Base-by-base conservation (phyloP, 176 grass and related monocot species). In the Juncus inflexus region DNA sequence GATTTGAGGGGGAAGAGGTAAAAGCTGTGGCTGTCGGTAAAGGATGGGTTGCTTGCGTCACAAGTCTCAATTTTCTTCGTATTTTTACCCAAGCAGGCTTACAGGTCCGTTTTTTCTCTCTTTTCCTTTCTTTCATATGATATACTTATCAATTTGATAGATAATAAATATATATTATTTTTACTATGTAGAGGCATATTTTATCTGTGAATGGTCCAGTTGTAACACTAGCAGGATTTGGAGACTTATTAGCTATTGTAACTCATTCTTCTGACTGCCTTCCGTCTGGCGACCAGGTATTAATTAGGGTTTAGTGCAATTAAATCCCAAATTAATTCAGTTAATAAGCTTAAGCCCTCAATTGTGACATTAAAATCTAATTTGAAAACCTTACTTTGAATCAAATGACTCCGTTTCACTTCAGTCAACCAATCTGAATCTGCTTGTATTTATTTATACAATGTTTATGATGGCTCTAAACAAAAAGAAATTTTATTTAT, bases 241-340 rank as follows among this genome's bases (percentile, higher is more conserved):
- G 67, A 67, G 80, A 97, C 70, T 74, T 76, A 58, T 77, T 97
- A 67, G 87, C 92, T 55, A 66, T 97, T 73, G 85, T 97, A 39
- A 81, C 82, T 38, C 92, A 97, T 89, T 79, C 84, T 86, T 97
- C 92, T 55, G 84, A 86, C 65, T 88, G 92, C 72, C 87, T 91
- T 38, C 73, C 87, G 50, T 97, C 92, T 52, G 92, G 92, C 74
- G 92, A 89, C 70, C 92, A 97, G 87, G 92, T 97, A 43, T 53
- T 69, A 0, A 62, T 64, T 52, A 14, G 60, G 19, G 19, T 28
- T 28, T 28, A 28, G 19, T 28, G 19, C 19, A 28, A 28, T 28
- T 28, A 28, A 28, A 28, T 28, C 19, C 19, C 19, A 28, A 28
- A 28, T 28, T 28, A 28, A 28, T 28, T 28, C 19, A 28, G 19